Base-by-base conservation (phyloP, 2,329 filamentous ascomycete genomes). In the Apiospora malaysiana region DNA sequence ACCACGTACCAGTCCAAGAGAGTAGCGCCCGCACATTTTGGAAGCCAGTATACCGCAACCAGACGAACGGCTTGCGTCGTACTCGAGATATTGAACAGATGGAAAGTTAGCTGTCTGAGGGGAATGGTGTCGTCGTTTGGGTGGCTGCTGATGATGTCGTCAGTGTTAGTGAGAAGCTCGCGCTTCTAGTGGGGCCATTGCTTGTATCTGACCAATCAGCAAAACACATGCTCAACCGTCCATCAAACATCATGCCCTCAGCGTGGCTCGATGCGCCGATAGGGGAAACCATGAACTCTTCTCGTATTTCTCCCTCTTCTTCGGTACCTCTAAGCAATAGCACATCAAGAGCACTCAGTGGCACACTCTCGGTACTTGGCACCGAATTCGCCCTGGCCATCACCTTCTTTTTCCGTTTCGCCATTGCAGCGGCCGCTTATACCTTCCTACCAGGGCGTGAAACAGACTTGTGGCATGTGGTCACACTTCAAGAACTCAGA, bases 11-110 rank as follows among this genome's bases (percentile, higher is more conserved):
- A 91, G 82, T 66, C 87, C 86, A 73, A 93, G 79, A 27, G 86
- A 89, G 78, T 93, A 93, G 71, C 91, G 85, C 23, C 91, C 91
- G 79, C 91, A 93, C 91, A 93, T 93, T 10, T 66, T 40, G 3
- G 10, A 4, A n/a, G 18, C 4, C 12, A 21, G 8, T 40, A n/a
- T 18, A 9, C 18, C 3, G 9, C 9, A 12, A n/a, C n/a, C 21
- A 5, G 9, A n/a, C 5, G 12, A n/a, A 23, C 10, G 8, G 27
- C 7, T 63, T 63, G 21, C 14, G 16, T 40, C 21, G 32, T 9
- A 14, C 21, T 40, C 8, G 16, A 9, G 6, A 51, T 51, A 10
- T 10, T n/a, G 18, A n/a, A 16, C 42, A 45, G 5, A 59, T n/a
- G 16, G 51, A 7, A 21, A 27, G 25, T 37, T 59, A 27, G 25